Evolutionary conservation across 495 filamentous ascomycete genomes (phyloP), one percentile per base, ranked within the genome.

Genomic region (Aspergillus nanangensis): DNA sequence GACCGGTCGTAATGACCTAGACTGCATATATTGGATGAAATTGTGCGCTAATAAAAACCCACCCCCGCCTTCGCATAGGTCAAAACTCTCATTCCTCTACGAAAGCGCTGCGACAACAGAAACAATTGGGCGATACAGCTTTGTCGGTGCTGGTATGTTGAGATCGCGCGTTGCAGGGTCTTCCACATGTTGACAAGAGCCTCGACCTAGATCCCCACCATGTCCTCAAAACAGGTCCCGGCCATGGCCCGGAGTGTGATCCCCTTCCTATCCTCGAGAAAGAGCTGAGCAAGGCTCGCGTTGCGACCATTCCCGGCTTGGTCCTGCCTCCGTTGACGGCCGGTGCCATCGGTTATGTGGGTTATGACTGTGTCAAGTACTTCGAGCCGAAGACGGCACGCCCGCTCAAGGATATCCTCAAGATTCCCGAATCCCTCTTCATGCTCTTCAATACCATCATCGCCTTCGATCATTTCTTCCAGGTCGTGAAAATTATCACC

Each of bases 391-490:
- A 86, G 72, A 96, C 93, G 1, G 82, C 80, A 14, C 80, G 91
- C 33, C 79, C 83, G 3, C 81, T 96, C 72, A 87, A 92, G 66
- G 93, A 98, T 69, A 72, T 92, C 2, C 76, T 97, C 14, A 69
- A 83, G 34, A 86, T 95, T 15, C 93, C 93, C 2, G 93, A 98
- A 70, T 88, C 87, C 11, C 70, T 98, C 2, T 98, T 98, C 67
- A 98, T 98, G 93, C 76, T 98, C 18, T 97, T 87, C 70, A 88
- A 97, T 58, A 98, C 93, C 38, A 86, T 97, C 35, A 76, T 97
- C 18, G 90, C 91, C 19, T 92, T 97, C 52, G 93, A 98, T 62
- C 86, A 95, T 60, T 96, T 96, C 67, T 95, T 81, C 75, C 86
- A 90, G 51, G 77, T 86, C 24, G 82, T 95, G 65, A 95, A 94